phyloP scores from a whole-genome alignment of 345 rosid genomes.

The Rhodomyrtus tomentosa region DNA sequence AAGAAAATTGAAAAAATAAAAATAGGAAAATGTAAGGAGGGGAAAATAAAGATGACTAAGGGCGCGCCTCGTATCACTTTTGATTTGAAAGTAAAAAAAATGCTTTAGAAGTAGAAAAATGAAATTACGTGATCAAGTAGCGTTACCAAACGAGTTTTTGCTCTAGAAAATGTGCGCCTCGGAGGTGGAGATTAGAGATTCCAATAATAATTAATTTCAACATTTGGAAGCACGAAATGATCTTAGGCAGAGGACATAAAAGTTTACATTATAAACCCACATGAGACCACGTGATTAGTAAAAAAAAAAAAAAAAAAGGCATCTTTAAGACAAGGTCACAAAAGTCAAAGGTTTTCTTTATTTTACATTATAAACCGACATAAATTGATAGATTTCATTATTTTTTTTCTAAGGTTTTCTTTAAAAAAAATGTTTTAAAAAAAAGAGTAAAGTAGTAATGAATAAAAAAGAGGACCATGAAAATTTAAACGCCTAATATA shows the following conservation, averaged over 20 bases:
- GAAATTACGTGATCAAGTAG: too few relatives aligned
- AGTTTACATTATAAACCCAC: neutral
- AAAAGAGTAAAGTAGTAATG: neutral
- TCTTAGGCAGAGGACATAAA: neutral
- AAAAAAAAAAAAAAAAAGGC: neutral
- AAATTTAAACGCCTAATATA: neutral
- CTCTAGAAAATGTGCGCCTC: too few relatives aligned
- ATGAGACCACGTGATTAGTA: neutral
- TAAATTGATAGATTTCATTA: neutral
- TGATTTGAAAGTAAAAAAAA: too few relatives aligned
- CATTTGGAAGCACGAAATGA: neutral
- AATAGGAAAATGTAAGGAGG: neutral
- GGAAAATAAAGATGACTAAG: too few relatives aligned
- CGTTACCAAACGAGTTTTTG: too few relatives aligned
- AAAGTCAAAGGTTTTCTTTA: too few relatives aligned
- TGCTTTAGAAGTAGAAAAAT: too few relatives aligned
- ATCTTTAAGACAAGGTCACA: neutral
- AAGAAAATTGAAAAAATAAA: neutral
- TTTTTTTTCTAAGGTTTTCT: neutral
- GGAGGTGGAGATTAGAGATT: neutral
- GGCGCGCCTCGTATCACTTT: too few relatives aligned
- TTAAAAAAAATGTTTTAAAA: neutral
- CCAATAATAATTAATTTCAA: neutral
- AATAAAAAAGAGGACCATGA: fast-evolving
- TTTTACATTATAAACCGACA: too few relatives aligned